Conservation (phyloP, 495 filamentous ascomycete species). For the Astrothelium subdiscretum region DNA sequence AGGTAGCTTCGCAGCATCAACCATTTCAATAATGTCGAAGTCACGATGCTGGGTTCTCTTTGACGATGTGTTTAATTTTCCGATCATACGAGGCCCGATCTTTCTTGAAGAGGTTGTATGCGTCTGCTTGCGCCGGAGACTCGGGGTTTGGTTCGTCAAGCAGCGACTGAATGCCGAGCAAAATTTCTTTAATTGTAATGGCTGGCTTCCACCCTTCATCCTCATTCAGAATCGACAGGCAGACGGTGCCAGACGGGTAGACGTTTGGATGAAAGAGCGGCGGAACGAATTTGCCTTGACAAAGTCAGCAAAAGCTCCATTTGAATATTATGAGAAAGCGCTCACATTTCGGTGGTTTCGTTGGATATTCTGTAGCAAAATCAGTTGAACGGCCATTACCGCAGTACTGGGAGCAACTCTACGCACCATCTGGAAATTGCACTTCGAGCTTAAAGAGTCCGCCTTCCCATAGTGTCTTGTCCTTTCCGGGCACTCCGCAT, state of each 20-base stretch:
- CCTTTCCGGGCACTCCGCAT: constrained; percentile 89
- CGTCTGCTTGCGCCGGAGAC: constrained; percentile 91
- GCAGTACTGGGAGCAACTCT: neutral
- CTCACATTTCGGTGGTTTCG: constrained; percentile 94
- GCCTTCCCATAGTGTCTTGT: constrained; percentile 93
- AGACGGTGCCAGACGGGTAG: constrained; percentile 96
- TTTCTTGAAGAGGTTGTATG: constrained; percentile 93
- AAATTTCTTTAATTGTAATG: constrained; percentile 95
- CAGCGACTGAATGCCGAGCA: constrained; percentile 89
- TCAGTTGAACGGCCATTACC: constrained; percentile 6
- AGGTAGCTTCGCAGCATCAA: neutral
- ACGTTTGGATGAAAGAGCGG: constrained; percentile 98
- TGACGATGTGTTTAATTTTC: constrained; percentile 74
- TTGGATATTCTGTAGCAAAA: constrained; percentile 74
- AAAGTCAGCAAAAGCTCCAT: neutral
- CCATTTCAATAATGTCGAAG: neutral
- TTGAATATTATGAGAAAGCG: neutral
- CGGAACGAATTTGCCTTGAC: constrained; percentile 84
- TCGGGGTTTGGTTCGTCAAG: constrained; percentile 96
- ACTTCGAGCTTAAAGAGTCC: constrained; percentile 90
- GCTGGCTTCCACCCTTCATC: constrained; percentile 98
- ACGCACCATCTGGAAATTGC: constrained; percentile 86
- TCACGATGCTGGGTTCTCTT: constrained; percentile 62
- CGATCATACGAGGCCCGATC: constrained; percentile 79
- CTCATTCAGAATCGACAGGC: constrained; percentile 94